Conservation (phyloP, 805 yeast species). For the Geotrichum ghanense region DNA sequence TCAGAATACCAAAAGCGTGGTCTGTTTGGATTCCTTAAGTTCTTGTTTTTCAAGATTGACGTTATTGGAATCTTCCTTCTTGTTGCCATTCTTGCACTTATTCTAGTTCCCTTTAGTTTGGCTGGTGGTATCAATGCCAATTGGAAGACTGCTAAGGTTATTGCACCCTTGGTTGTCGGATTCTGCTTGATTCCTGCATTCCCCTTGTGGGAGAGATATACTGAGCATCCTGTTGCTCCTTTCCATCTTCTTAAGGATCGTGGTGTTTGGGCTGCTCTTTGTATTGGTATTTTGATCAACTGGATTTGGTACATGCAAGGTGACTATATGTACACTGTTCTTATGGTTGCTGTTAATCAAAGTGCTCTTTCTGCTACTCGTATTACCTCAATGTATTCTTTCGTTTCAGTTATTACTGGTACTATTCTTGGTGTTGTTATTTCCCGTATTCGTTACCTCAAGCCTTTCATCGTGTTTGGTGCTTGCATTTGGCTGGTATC, state of each 20-base stretch:
- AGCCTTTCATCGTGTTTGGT: constrained; percentile 52
- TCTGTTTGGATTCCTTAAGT: constrained; percentile 11
- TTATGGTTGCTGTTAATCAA: constrained; percentile 52
- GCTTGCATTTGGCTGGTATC: constrained; percentile 45
- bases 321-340: constrained; percentile 55
- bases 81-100: constrained; percentile 46
- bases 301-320: constrained; percentile 59
- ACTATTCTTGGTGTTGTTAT: constrained; percentile 46
- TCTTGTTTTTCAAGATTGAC: constrained; percentile 52
- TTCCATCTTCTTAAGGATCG: constrained; percentile 47
- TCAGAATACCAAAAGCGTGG: constrained; percentile 28
- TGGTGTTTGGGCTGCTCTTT: constrained; percentile 60
- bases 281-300: constrained; percentile 46
- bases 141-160: constrained; percentile 52
- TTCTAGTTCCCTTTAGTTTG: constrained; percentile 61
- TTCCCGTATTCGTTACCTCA: constrained; percentile 36
- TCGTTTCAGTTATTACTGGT: constrained; percentile 55
- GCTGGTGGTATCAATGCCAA: constrained; percentile 50
- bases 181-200: constrained; percentile 48
- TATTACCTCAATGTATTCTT: constrained; percentile 49
- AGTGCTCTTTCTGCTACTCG: constrained; percentile 53
- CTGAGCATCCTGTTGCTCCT: constrained; percentile 59
- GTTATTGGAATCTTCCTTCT: constrained; percentile 48
- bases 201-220: constrained; percentile 42
- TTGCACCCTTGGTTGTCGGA: constrained; percentile 64